These are phyloP conservation scores for Cytospora chrysosperma DNA, from an alignment of 2,329 filamentous ascomycete species.

Conservation along the genomic window DNA sequence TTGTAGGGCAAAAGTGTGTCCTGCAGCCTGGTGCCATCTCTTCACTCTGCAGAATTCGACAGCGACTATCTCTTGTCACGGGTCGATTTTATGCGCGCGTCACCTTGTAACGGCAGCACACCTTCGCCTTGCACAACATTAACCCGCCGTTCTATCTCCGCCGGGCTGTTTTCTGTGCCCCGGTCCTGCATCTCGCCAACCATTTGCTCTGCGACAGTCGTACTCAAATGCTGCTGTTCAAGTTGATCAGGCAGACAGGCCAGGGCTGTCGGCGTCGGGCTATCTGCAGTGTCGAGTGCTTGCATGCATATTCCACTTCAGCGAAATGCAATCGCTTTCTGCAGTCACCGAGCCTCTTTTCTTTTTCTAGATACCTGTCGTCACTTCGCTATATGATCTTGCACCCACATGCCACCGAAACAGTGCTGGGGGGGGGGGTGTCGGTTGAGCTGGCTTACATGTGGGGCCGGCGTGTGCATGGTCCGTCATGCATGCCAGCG, in stretches of 20 bases:
- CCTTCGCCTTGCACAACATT: conserved; percentile 8
- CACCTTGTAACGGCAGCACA: conserved; percentile 20
- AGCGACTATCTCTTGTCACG: background rate
- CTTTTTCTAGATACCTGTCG: conserved; percentile 14
- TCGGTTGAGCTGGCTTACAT: conserved; percentile 45
- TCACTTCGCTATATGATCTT: conserved; percentile 8
- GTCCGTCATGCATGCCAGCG: conserved; percentile 61
- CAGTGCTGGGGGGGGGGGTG: conserved; percentile 28
- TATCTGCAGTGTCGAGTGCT: conserved; percentile 12
- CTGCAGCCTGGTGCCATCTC: conserved; percentile 2
- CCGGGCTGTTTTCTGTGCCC: background rate
- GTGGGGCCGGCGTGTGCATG: conserved; percentile 52
- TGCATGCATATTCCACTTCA: conserved; percentile 16
- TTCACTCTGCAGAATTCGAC: background rate
- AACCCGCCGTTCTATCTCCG: conserved; percentile 6
- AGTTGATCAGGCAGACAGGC: conserved; percentile 14
- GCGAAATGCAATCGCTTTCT: conserved; percentile 13
- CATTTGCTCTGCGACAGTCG: conserved; percentile 8
- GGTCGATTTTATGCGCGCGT: conserved; percentile 17
- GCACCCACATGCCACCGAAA: conserved; percentile 24
- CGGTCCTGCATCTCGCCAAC: background rate
- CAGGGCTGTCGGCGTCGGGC: conserved; percentile 5
- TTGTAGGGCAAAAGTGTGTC: conserved; percentile 18
- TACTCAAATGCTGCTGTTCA: conserved; percentile 15
- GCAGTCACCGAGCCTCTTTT: conserved; percentile 20